phyloP scores from a whole-genome alignment of 345 rosid species.

The Eucalyptus pumila region DNA sequence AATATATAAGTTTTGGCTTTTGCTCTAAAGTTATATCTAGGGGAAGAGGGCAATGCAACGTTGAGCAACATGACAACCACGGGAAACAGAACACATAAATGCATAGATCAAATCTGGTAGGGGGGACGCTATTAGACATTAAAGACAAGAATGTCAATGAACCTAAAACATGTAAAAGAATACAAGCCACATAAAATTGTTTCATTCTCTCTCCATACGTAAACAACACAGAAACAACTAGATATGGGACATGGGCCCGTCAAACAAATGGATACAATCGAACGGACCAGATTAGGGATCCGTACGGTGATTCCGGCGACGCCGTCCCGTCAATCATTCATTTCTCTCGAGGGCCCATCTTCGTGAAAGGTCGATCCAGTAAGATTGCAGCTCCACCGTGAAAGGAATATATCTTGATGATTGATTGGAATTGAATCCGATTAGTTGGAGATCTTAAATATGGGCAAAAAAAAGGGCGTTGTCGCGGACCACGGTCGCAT shows the following conservation, averaged over 20 bases:
- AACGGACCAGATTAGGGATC: neutral
- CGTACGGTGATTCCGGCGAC: neutral
- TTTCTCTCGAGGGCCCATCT: neutral
- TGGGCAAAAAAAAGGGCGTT: neutral
- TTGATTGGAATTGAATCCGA: neutral
- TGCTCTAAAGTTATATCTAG: neutral
- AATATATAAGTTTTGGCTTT: neutral
- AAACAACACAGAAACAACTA: neutral
- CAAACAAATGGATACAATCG: neutral
- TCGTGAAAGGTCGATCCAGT: neutral
- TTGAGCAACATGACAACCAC: neutral
- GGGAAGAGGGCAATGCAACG: neutral
- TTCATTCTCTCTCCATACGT: neutral
- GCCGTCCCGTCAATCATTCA: neutral
- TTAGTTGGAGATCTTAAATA: neutral
- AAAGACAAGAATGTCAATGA: neutral
- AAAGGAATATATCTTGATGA: neutral
- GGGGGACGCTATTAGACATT: neutral
- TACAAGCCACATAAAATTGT: neutral
- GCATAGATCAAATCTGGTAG: neutral
- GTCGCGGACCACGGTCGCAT: neutral
- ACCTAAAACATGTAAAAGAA: neutral
- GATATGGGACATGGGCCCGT: neutral
- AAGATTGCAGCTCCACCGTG: neutral
- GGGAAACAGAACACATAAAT: neutral